Base-by-base conservation (phyloP, 106 monocot species). In the Apostasia shenzhenica region DNA sequence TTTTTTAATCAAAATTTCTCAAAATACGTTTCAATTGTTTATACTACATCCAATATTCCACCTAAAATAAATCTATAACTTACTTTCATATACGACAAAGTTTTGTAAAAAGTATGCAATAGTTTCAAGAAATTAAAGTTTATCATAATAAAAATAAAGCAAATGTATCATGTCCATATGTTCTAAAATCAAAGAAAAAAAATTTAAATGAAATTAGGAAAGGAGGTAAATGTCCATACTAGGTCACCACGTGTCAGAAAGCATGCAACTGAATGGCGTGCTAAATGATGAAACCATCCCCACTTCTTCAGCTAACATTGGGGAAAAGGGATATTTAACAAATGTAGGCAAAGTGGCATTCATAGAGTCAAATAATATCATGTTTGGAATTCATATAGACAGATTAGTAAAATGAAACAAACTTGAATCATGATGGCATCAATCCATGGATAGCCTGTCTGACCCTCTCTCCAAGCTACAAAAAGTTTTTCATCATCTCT, bases 211-310 rank as follows among this genome's bases (percentile, higher is more conserved):
- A 26, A 26, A 26, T 26, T 26, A 26, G 26, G 26, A 26, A 26
- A 26, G 26, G 26, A 26, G 26, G 26, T 26, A 26, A 26, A 26
- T 26, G 41, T 40, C 63, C 82, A 70, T 82, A 92, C 91, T 80
- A 92, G 57, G 80, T 94, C 90, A 54, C 90, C 94, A 61, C 90
- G 90, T 11, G 94, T 94, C 67, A 94, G 53, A 70, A 94, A 94
- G 56, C 94, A 94, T 75, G 94, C 94, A 58, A 94, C 90, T 14
- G 79, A 85, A 81, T 94, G 94, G 8, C 94, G 79, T 43, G 94
- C 94, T 46, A 94, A 76, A 79, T 94, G 94, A 66, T 94, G 94
- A 80, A 94, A 83, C 94, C 94, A 94, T 70, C 94, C 94, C 94
- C 94, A 94, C 70, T 83, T 82, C 76, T 81, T 84, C 39, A 94